phyloP scores from a whole-genome alignment of 108 stramenopile species.

The Fragilariopsis cylindrus region DNA sequence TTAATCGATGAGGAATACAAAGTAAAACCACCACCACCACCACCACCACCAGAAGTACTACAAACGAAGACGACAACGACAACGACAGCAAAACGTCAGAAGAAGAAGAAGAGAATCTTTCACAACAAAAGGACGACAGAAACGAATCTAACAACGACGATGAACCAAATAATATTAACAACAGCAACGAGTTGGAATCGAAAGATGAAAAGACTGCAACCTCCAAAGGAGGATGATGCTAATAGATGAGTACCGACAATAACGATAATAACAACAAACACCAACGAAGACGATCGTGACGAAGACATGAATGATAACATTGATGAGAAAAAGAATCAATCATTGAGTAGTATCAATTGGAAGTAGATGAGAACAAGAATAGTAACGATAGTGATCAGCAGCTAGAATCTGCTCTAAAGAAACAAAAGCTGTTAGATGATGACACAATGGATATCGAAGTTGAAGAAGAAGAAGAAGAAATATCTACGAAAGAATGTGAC shows the following conservation, averaged over 20 bases:
- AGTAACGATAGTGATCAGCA: neutral
- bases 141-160: conserved; percentile 10
- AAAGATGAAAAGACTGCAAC: neutral
- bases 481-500: neutral
- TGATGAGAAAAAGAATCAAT: no score
- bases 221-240: neutral
- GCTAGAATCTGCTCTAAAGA: conserved; percentile 3
- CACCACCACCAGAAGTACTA: neutral
- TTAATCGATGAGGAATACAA: conserved; percentile 62
- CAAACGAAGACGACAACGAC: conserved; percentile 13
- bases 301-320: neutral
- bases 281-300: neutral
- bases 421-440: conserved; percentile 1
- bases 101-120: conserved; percentile 12
- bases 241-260: neutral
- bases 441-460: neutral
- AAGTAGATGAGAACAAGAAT: neutral
- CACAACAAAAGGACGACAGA: conserved; percentile 2
- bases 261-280: neutral
- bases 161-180: neutral
- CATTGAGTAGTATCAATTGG: no score
- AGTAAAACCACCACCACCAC: conserved; percentile 18
- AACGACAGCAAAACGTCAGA: neutral
- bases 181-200: conserved; percentile 16
- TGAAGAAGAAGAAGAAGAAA: neutral